Base-by-base conservation (phyloP, 768 basidiomycete genomes). In the Filobasidium wieringae region DNA sequence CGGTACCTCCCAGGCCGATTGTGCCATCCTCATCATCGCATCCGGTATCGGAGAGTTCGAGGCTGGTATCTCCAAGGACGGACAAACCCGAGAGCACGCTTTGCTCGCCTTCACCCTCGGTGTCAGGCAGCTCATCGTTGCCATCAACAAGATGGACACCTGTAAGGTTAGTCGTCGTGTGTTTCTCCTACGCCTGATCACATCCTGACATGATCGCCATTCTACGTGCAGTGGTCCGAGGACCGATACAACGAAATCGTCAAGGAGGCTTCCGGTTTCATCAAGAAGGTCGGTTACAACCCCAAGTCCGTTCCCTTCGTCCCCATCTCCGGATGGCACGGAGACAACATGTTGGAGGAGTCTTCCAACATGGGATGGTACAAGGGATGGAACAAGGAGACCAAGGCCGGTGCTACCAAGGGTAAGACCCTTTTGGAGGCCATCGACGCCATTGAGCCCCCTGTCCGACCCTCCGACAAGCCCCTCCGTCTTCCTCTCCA, bases 291-390 rank as follows among this genome's bases (percentile, higher is more conserved):
- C 74, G 93, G 93, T 55, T 97, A 95, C 83, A 96, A 97, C 85
- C 93, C 93, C 77, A 96, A 95, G 83, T 76, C 84, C 57, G 91
- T 99, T 65, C 83, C 93, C 63, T 99, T 97, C 80, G 93, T 97
- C 63, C 95, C 95, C 73, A 99, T 99, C 78, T 99, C 95, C 63
- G 95, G 95, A 69, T 99, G 95, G 95, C 92, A 97, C 82, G 95
- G 95, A 74, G 95, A 99, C 84, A 99, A 99, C 87, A 99, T 99
- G 93, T 81, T 99, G 80, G 93, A 97, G 82, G 89, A 92, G 79
- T 95, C 95, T 66, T 1, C 75, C 79, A 99, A 97, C 82, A 96
- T 99, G 92, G 74, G 87, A 53, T 99, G 95, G 95, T 97, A 84
- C 85, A 99, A 97, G 82, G 95, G 95, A 68, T 99, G 95, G 95